Conservation (phyloP, 2,329 filamentous ascomycete genomes). For the Epichloe baconii region DNA sequence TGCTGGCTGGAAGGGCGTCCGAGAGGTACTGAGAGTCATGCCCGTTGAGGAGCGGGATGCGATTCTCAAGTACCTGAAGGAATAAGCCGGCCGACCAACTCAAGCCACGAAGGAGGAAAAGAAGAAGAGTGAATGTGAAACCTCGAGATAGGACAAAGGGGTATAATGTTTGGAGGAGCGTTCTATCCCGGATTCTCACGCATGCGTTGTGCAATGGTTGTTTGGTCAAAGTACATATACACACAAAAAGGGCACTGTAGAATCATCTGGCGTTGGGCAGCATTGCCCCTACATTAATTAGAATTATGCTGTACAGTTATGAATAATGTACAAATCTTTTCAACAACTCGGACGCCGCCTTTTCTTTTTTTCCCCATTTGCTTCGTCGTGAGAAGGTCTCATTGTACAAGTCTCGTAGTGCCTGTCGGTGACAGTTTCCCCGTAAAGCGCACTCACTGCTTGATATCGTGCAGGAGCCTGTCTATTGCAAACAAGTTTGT, state of each 20-base stretch:
- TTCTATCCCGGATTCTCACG: neutral
- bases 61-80: slow-evolving; percentile 49
- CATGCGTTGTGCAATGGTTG: neutral
- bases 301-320: slow-evolving; percentile 2
- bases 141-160: neutral
- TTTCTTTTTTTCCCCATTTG: too few relatives aligned
- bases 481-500: too few relatives aligned
- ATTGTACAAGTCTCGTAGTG: too few relatives aligned
- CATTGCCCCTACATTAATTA: neutral
- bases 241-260: slow-evolving; percentile 3
- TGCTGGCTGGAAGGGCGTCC: slow-evolving; percentile 71
- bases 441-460: neutral
- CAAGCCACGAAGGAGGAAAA: neutral
- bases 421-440: neutral
- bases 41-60: slow-evolving; percentile 80
- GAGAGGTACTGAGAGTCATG: slow-evolving; percentile 74
- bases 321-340: neutral
- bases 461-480: neutral
- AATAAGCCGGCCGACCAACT: slow-evolving; percentile 15
- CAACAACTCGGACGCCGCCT: too few relatives aligned
- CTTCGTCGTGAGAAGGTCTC: too few relatives aligned
- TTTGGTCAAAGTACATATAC: neutral
- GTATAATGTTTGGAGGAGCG: slow-evolving; percentile 5
- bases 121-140: neutral
- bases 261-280: slow-evolving; percentile 4